phyloP scores from a whole-genome alignment of 176 grass and related monocot genomes.

The Ampelocalamus luodianensis region DNA sequence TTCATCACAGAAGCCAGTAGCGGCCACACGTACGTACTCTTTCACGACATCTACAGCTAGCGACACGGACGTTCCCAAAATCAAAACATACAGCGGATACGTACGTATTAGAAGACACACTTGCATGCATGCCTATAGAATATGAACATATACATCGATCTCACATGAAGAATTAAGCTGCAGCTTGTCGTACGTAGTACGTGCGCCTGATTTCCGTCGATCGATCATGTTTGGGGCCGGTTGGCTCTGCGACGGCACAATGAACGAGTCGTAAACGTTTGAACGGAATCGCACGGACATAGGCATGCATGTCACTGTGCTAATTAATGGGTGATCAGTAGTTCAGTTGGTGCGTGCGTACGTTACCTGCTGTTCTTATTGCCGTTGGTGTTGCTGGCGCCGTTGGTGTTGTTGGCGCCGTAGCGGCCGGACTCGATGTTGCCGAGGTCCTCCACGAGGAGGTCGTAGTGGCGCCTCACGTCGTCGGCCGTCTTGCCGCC shows the following conservation, averaged over 20 bases:
- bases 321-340: no score
- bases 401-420: constrained; percentile 22
- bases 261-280: neutral
- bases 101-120: neutral
- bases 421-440: constrained; percentile 50
- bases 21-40: neutral
- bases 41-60: neutral
- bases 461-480: constrained; percentile 56
- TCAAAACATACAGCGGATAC: neutral
- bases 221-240: constrained; percentile 36
- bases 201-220: neutral
- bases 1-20: neutral
- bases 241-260: constrained; percentile 8
- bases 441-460: constrained; percentile 43
- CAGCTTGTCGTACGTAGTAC: neutral
- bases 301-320: neutral
- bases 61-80: neutral
- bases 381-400: neutral
- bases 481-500: constrained; percentile 64
- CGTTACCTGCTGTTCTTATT: constrained; percentile 30
- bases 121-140: neutral
- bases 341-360: neutral
- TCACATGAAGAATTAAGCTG: constrained; percentile 4
- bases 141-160: neutral
- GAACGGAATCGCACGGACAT: neutral